Conservation (phyloP, 768 basidiomycete species). For the Collybia mongolica region DNA sequence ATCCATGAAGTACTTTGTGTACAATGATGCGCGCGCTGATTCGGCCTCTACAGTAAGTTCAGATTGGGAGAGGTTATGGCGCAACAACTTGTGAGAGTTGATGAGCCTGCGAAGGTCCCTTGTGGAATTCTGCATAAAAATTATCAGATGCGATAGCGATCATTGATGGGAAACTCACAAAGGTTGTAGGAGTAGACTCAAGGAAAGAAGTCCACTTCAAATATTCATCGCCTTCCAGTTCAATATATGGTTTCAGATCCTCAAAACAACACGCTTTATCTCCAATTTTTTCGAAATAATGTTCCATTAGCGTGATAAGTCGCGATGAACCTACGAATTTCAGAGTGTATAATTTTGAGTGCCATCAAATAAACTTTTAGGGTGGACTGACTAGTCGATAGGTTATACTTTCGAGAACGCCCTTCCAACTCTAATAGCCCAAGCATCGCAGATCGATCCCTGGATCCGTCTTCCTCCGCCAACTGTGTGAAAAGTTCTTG, state of each 20-base stretch:
- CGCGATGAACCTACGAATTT: constrained; percentile 39
- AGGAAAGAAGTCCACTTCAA: constrained; percentile 56
- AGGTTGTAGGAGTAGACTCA: constrained; percentile 41
- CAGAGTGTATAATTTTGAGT: neutral
- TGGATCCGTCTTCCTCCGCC: constrained; percentile 63
- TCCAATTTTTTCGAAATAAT: constrained; percentile 72
- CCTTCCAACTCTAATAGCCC: constrained; percentile 77
- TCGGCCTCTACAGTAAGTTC: constrained; percentile 62
- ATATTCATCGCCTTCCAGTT: constrained; percentile 45
- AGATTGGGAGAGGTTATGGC: constrained; percentile 49
- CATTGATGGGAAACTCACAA: constrained; percentile 37
- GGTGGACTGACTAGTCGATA: constrained; percentile 42
- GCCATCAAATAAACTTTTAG: constrained; percentile 1
- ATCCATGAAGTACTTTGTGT: constrained; percentile 61
- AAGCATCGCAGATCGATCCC: constrained; percentile 73
- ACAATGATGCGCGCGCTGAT: constrained; percentile 45
- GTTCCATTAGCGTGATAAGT: constrained; percentile 50
- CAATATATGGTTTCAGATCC: constrained; percentile 71
- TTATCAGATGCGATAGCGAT: neutral
- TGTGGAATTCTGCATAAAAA: constrained; percentile 39
- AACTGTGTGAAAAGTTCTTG: constrained; percentile 53
- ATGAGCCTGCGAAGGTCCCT: constrained; percentile 65
- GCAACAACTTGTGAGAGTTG: constrained; percentile 74
- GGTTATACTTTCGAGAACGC: constrained; percentile 44
- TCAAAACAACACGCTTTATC: constrained; percentile 87